These are phyloP conservation scores for Dryadomyces quercus-mongolicae DNA, from an alignment of 2,329 filamentous ascomycete species.

Conservation along the genomic window DNA sequence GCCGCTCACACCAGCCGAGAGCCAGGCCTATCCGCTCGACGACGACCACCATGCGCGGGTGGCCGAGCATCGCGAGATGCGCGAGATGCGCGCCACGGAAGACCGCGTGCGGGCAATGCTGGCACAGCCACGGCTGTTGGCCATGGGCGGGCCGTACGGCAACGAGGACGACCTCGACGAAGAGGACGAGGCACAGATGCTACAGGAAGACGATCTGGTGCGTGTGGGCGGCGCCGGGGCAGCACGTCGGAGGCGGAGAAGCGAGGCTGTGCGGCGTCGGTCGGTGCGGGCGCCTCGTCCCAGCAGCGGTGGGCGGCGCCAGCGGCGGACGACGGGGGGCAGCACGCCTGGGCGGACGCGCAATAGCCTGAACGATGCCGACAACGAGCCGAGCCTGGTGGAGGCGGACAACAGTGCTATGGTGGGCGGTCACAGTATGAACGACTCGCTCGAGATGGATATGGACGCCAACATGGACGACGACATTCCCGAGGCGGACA, in stretches of 20 bases:
- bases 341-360: background rate
- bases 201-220: slow-evolving; percentile 50
- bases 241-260: background rate
- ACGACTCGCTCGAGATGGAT: slow-evolving; percentile 27
- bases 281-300: slow-evolving; percentile 15
- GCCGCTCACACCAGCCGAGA: slow-evolving; percentile 15
- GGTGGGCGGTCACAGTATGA: background rate
- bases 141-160: slow-evolving; percentile 29
- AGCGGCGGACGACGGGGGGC: background rate
- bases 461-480: slow-evolving; percentile 62
- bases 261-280: background rate
- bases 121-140: slow-evolving; percentile 28
- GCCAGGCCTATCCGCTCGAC: slow-evolving; percentile 25
- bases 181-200: slow-evolving; percentile 43
- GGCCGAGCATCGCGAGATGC: slow-evolving; percentile 28
- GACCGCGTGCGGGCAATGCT: slow-evolving; percentile 50
- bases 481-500: slow-evolving; percentile 45
- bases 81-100: slow-evolving; percentile 43
- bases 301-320: background rate
- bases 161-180: slow-evolving; percentile 42
- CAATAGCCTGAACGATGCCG: background rate
- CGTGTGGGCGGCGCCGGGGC: slow-evolving; percentile 13
- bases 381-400: background rate
- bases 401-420: background rate
- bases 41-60: slow-evolving; percentile 17